A percentile compares a stretch with the other conserved stretches of the same genome.
phyloP scores from a whole-genome alignment of 768 basidiomycete genomes.

The Agaricus subrufescens region DNA sequence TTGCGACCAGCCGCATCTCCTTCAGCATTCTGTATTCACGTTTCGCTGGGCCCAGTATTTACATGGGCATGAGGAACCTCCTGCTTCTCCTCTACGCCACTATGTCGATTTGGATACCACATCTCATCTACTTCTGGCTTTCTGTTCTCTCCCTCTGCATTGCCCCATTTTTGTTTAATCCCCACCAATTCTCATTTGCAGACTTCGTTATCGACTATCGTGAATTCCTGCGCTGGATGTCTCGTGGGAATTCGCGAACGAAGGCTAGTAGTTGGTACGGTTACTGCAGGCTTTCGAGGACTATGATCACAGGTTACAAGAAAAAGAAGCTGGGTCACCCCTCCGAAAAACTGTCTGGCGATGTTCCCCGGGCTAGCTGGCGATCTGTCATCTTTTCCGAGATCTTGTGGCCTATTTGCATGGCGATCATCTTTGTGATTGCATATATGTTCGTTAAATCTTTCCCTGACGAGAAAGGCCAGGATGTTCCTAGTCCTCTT shows the following conservation, averaged over 20 bases:
- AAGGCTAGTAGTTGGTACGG: constrained; percentile 99
- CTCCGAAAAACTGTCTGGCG: constrained; percentile 93
- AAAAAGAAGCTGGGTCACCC: constrained; percentile 98
- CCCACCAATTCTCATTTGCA: constrained; percentile 96
- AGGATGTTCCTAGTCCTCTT: constrained; percentile 72
- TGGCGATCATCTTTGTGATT: constrained; percentile 73
- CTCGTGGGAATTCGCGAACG: constrained; percentile 92
- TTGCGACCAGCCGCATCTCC: constrained; percentile 93
- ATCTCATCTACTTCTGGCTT: constrained; percentile 98
- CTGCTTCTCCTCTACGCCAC: constrained; percentile 88
- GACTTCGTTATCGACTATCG: constrained; percentile 99
- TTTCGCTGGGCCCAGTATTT: constrained; percentile 99
- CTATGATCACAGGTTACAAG: constrained; percentile 98
- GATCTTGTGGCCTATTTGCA: constrained; percentile 73
- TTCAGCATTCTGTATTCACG: constrained; percentile 98
- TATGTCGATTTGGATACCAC: constrained; percentile 88
- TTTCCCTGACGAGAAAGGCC: constrained; percentile 65
- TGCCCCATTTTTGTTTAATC: constrained; percentile 98
- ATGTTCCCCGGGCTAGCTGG: constrained; percentile 91
- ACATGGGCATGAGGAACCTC: constrained; percentile 95
- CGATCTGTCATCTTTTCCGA: constrained; percentile 78
- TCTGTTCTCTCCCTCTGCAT: constrained; percentile 93
- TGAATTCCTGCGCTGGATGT: constrained; percentile 99
- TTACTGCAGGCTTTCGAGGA: constrained; percentile 94
- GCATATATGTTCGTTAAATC: constrained; percentile 94